Conservation (phyloP, 2,329 filamentous ascomycete genomes). For the Exserohilum rostratum region DNA sequence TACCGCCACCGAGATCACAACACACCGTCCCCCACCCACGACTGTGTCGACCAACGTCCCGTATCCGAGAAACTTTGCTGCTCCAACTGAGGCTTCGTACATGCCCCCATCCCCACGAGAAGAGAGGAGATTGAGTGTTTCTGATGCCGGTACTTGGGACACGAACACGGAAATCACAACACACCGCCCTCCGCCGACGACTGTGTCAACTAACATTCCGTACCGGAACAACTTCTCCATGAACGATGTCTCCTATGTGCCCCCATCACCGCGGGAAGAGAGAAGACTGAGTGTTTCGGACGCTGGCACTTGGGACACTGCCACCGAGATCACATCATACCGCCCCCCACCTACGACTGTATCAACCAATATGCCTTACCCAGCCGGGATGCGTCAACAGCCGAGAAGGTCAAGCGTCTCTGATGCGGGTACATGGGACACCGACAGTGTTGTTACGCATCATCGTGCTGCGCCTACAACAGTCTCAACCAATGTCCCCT, state of each 20-base stretch:
- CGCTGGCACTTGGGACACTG: constrained; percentile 14
- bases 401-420: constrained; percentile 11
- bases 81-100: background rate
- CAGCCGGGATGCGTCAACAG: background rate
- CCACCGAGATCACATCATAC: constrained; percentile 5
- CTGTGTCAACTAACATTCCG: constrained; percentile 8
- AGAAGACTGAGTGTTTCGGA: constrained; percentile 13
- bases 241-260: background rate
- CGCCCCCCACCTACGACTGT: constrained; percentile 9
- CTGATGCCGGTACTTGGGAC: constrained; percentile 9
- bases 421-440: constrained; percentile 15
- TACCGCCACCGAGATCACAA: constrained; percentile 6
- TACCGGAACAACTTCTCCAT: background rate
- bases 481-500: constrained; percentile 14
- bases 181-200: constrained; percentile 4
- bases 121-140: constrained; percentile 8
- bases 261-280: background rate
- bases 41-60: constrained; percentile 15
- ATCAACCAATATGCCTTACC: constrained; percentile 15
- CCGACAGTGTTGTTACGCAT: constrained; percentile 5
- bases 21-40: constrained; percentile 9
- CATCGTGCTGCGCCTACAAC: constrained; percentile 9
- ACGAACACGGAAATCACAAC: constrained; percentile 4
- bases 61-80: constrained; percentile 1
- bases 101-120: background rate